These are phyloP conservation scores for Hortaea sp. DNA, from an alignment of 2,329 filamentous ascomycete species.

Conservation along the genomic window DNA sequence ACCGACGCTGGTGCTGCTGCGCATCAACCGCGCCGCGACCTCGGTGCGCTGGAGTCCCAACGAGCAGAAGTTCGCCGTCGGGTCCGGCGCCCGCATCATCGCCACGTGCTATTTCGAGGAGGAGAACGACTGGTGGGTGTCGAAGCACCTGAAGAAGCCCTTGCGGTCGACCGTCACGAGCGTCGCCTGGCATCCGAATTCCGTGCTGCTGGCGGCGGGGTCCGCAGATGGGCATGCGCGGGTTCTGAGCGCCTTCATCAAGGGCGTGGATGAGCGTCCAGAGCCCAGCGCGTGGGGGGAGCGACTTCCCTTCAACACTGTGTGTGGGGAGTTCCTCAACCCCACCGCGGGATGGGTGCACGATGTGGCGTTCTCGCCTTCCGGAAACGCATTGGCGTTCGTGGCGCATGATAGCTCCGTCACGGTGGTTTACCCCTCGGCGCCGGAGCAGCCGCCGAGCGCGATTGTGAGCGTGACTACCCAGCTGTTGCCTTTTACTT, in stretches of 20 bases:
- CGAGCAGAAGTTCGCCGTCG: conserved; percentile 95
- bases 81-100: conserved; percentile 89
- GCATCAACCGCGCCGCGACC: conserved; percentile 92
- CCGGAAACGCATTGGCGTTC: conserved; percentile 86
- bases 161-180: conserved; percentile 95
- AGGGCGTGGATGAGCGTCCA: conserved; percentile 79
- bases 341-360: conserved; percentile 97
- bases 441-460: conserved; percentile 76
- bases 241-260: conserved; percentile 93
- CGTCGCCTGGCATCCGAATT: conserved; percentile 95
- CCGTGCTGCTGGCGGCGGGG: conserved; percentile 83
- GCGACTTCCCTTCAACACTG: conserved; percentile 91
- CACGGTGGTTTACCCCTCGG: conserved; percentile 89
- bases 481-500: conserved; percentile 84
- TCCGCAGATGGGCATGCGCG: conserved; percentile 95
- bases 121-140: conserved; percentile 99
- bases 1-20: conserved; percentile 88
- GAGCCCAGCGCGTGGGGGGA: conserved; percentile 89
- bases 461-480: conserved; percentile 88
- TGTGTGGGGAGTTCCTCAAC: conserved; percentile 93
- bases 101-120: conserved; percentile 98
- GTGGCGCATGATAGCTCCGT: conserved; percentile 92
- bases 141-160: conserved; percentile 98
- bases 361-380: conserved; percentile 83
- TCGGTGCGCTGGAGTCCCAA: conserved; percentile 96